phyloP scores from a whole-genome alignment of 2,329 filamentous ascomycete genomes.

The Aspergillus fumigatiaffinis region DNA sequence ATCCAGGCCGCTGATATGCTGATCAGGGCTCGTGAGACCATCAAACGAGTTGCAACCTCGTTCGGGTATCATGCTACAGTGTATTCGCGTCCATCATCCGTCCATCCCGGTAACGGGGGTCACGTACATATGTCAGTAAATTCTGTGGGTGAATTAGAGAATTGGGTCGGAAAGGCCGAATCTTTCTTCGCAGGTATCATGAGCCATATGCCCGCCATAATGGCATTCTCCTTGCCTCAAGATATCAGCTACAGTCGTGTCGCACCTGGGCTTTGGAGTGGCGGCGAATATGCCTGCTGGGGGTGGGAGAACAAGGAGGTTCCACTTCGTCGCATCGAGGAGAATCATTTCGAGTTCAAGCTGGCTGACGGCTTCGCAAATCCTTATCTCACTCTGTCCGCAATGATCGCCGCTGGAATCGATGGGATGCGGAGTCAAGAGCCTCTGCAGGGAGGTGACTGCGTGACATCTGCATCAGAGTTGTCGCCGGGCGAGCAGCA shows the following conservation, averaged over 20 bases:
- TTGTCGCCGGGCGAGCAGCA: neutral
- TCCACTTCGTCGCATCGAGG: constrained; percentile 18
- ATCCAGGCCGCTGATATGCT: constrained; percentile 20
- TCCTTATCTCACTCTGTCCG: constrained; percentile 24
- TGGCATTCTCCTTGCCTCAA: constrained; percentile 21
- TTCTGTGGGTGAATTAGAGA: neutral
- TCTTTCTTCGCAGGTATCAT: constrained; percentile 24
- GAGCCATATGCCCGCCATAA: constrained; percentile 18
- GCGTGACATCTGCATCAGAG: neutral
- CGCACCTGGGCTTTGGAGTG: constrained; percentile 21
- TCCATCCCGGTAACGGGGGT: constrained; percentile 15
- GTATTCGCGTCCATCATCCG: constrained; percentile 14
- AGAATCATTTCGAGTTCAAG: constrained; percentile 24
- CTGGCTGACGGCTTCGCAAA: constrained; percentile 26
- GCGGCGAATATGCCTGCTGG: constrained; percentile 24
- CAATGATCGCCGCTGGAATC: constrained; percentile 20
- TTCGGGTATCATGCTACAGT: constrained; percentile 20
- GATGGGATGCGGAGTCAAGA: constrained; percentile 5
- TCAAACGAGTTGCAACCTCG: constrained; percentile 11
- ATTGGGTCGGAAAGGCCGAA: constrained; percentile 1
- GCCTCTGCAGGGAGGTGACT: neutral
- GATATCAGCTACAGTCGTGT: constrained; percentile 23
- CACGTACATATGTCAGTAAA: constrained; percentile 24
- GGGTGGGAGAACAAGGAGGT: constrained; percentile 25
- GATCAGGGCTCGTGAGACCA: constrained; percentile 19